A percentile compares a stretch with the other conserved stretches of the same genome.
These are phyloP conservation scores for Colletotrichum acutatum DNA, from an alignment of 2,329 filamentous ascomycete genomes.

Conservation along the genomic window DNA sequence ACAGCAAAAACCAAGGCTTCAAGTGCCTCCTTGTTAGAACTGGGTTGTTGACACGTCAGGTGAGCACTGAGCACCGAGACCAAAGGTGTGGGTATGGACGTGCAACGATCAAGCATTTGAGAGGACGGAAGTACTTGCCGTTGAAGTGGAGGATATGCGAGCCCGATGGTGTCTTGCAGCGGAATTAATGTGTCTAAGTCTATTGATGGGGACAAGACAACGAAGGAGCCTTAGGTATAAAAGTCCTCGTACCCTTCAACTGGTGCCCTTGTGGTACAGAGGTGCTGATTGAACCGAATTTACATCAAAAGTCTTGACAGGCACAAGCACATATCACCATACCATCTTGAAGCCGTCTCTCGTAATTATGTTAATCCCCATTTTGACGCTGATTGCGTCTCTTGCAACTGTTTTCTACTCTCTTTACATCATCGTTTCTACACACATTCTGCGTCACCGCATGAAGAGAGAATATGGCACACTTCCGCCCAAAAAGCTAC, in stretches of 20 bases:
- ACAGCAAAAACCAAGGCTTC: not conserved
- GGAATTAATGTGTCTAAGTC: not conserved
- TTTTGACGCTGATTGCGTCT: slow-evolving; percentile 11
- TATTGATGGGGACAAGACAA: not conserved
- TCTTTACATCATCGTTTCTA: slow-evolving; percentile 13
- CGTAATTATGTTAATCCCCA: slow-evolving; percentile 6
- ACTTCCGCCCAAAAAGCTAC: slow-evolving; percentile 16
- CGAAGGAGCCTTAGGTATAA: not conserved
- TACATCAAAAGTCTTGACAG: not conserved
- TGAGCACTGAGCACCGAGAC: not conserved
- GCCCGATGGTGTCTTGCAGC: not conserved
- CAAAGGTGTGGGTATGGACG: too few species aligned
- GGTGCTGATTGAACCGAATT: not conserved
- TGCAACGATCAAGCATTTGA: not conserved
- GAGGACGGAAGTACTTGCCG: not conserved
- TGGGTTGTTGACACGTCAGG: not conserved
- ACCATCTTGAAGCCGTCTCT: not conserved
- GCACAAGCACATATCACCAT: not conserved
- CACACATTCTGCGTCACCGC: slow-evolving; percentile 17
- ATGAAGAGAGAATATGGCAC: slow-evolving; percentile 22
- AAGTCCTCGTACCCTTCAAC: not conserved
- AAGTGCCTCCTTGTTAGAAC: not conserved
- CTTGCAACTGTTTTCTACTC: slow-evolving; percentile 15
- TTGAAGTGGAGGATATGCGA: not conserved
- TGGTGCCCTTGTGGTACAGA: not conserved